Base-by-base conservation (phyloP, 331 rosid genomes). In the Quercus tomentella region DNA sequence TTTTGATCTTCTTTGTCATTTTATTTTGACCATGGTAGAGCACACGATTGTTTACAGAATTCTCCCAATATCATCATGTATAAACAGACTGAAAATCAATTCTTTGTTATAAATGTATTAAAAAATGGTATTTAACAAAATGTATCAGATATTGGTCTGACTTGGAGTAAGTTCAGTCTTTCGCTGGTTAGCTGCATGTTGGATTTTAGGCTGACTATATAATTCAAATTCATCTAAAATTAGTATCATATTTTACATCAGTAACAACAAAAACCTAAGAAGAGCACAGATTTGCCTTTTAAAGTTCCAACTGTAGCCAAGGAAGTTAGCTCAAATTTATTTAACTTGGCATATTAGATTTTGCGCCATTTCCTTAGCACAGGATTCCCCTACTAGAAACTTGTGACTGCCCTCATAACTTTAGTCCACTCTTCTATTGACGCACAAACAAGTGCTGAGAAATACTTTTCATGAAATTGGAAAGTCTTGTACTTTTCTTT, bases 41-140 rank as follows among this genome's bases (percentile, higher is more conserved):
- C 41, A 5, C 10, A 78, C 5, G 67, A 76, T 76, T 33, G 43
- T 65, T 63, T n/a, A 23, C 60, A 68, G 37, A 73, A 66, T 37
- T 41, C 12, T 80, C 22, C 63, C 51, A 22, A 49, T 67, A 54
- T 75, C 66, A 63, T 83, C 78, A 12, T 23, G 37, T 75, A 66
- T 65, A 68, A 68, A 77, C 79, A 69, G 25, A 12, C 26, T 20
- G 60, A 65, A 61, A 62, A 45, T 54, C 66, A 25, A 17, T 10
- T 43, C 23, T 5, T 71, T 49, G 20, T 71, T 49, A 26, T 35
- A 15, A 30, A 57, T 58, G 20, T 67, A 20, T 70, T 52, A 66
- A 51, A 63, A 58, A 17, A 43, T 80, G 75, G 26, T 72, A 76
- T 62, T 37, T 75, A 17, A 63, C 51, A 30, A 79, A 18, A 61